Evolutionary conservation across 106 monocot species (phyloP).

Genomic region (Dendrobium chrysotoxum): DNA sequence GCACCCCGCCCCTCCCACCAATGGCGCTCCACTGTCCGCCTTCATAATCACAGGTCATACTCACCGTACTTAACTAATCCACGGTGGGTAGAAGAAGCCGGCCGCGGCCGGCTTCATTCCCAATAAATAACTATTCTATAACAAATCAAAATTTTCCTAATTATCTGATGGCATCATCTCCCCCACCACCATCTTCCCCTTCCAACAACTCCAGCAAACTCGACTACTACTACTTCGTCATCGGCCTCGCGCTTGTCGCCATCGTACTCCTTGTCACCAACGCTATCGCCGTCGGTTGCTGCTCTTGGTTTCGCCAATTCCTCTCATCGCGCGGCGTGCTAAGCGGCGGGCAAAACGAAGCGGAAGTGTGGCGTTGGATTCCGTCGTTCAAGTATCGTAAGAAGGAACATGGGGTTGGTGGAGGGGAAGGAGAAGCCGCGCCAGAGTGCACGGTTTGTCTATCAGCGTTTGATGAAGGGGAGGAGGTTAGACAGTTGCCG

Average conservation of each 20-base stretch:
- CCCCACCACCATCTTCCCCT: not conserved
- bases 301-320: slow-evolving; percentile 1
- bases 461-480: slow-evolving; percentile 7
- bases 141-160: not conserved
- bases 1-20: too few species aligned
- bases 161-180: not conserved
- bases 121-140: not conserved
- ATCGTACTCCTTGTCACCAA: slow-evolving; percentile 3
- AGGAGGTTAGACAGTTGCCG: slow-evolving; percentile 14
- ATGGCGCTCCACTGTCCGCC: too few species aligned
- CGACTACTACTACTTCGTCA: slow-evolving; percentile 11
- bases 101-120: too few species aligned
- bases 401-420: not conserved
- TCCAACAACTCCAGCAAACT: not conserved
- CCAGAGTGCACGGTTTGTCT: slow-evolving; percentile 13
- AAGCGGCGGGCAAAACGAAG: not conserved
- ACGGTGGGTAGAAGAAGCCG: too few species aligned
- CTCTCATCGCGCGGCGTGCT: not conserved
- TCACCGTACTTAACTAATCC: too few species aligned
- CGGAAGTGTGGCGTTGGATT: not conserved
- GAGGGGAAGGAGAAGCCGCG: not conserved
- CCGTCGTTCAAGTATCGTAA: slow-evolving; percentile 3
- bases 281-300: slow-evolving; percentile 12
- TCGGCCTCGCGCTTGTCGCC: slow-evolving; percentile 4
- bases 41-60: too few species aligned